phyloP scores from a whole-genome alignment of 768 basidiomycete species.

The Russula brevipes region DNA sequence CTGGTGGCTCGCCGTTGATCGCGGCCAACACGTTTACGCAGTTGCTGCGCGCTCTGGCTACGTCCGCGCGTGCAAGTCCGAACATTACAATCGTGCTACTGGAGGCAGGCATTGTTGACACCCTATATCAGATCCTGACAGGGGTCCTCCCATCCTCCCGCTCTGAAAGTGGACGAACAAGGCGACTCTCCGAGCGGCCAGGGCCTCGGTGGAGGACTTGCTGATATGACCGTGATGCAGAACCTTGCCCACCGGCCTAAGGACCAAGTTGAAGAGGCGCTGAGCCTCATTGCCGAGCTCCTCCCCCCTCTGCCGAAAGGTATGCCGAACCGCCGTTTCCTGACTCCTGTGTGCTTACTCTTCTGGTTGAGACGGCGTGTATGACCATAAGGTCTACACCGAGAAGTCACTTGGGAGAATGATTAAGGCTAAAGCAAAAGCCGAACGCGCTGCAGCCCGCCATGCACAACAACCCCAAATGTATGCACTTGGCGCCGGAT shows the following conservation, averaged over 20 bases:
- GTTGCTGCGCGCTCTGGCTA: slow-evolving; percentile 79
- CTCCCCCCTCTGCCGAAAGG: slow-evolving; percentile 95
- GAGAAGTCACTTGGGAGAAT: slow-evolving; percentile 77
- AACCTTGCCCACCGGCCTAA: slow-evolving; percentile 94
- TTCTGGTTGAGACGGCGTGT: slow-evolving; percentile 71
- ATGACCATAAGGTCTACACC: slow-evolving; percentile 85
- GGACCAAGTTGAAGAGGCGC: slow-evolving; percentile 93
- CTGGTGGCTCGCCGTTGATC: slow-evolving; percentile 81
- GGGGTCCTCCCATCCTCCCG: slow-evolving; percentile 75
- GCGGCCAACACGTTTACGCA: slow-evolving; percentile 85
- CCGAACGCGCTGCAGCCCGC: slow-evolving; percentile 68
- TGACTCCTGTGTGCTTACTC: not conserved
- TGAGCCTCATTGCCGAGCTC: slow-evolving; percentile 84
- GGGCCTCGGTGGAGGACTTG: slow-evolving; percentile 80
- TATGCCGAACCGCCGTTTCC: slow-evolving; percentile 31
- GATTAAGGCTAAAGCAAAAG: slow-evolving; percentile 78
- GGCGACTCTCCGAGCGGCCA: slow-evolving; percentile 60
- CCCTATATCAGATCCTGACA: slow-evolving; percentile 90
- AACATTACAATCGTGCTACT: slow-evolving; percentile 81
- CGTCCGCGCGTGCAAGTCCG: slow-evolving; percentile 82
- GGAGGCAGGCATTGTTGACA: slow-evolving; percentile 90
- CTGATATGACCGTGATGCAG: slow-evolving; percentile 97
- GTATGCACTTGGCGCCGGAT: slow-evolving; percentile 6
- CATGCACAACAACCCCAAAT: slow-evolving; percentile 35
- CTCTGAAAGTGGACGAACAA: slow-evolving; percentile 51